Evolutionary conservation across 1,284 basidiomycete genomes (phyloP).

Genomic region (Heterobasidion occidentale): DNA sequence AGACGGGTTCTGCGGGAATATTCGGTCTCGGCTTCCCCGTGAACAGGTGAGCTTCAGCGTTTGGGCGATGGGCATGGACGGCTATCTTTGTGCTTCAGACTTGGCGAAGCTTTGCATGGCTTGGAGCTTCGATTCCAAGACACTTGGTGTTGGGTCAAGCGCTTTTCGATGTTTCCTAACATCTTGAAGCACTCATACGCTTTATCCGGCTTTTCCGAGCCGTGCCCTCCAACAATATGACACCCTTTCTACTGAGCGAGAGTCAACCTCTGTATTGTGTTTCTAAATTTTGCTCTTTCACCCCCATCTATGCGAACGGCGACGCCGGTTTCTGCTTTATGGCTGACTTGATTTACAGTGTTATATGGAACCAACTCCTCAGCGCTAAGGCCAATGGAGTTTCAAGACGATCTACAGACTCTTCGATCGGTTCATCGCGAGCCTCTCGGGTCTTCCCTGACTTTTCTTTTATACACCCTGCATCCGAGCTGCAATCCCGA

Average conservation of each 20-base stretch:
- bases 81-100: slow-evolving; percentile 6
- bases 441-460: slow-evolving; percentile 7
- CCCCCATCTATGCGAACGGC: too few species aligned
- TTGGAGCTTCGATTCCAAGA: neutral
- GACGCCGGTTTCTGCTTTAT: too few species aligned
- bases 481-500: slow-evolving; percentile 5
- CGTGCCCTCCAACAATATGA: too few species aligned
- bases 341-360: too few species aligned
- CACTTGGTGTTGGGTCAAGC: neutral
- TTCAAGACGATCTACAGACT: slow-evolving; percentile 1
- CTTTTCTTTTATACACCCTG: slow-evolving; percentile 6
- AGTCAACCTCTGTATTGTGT: too few species aligned
- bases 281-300: too few species aligned
- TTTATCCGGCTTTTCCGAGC: too few species aligned
- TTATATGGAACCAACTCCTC: too few species aligned
- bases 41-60: slow-evolving; percentile 16
- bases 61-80: slow-evolving; percentile 6
- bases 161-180: neutral
- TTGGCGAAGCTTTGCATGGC: neutral
- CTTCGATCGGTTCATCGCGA: neutral
- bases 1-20: slow-evolving; percentile 27
- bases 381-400: slow-evolving; percentile 7
- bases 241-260: too few species aligned
- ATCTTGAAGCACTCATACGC: too few species aligned
- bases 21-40: slow-evolving; percentile 31